Conservation (phyloP, 2,329 filamentous ascomycete genomes). For the Colletotrichum trifolii region DNA sequence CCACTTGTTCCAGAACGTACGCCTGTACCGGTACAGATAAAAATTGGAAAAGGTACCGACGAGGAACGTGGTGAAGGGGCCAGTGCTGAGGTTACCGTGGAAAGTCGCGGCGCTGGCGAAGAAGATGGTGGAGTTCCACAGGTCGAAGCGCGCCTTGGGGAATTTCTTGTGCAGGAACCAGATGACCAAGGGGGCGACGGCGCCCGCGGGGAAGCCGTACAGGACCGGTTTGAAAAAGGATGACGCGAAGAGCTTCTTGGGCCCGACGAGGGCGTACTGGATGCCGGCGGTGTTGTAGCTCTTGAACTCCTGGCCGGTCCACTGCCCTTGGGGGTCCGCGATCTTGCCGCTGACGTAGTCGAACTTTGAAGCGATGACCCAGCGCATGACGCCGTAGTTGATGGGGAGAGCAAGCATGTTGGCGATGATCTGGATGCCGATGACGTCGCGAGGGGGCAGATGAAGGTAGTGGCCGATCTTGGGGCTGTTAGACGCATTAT, state of each 20-base stretch:
- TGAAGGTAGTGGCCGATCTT: slow-evolving; percentile 75
- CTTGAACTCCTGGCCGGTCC: slow-evolving; percentile 67
- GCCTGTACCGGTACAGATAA: slow-evolving; percentile 65
- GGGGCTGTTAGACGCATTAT: slow-evolving; percentile 44
- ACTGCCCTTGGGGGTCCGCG: slow-evolving; percentile 67
- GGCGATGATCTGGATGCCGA: slow-evolving; percentile 56
- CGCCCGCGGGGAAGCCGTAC: slow-evolving; percentile 65
- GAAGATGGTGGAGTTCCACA: slow-evolving; percentile 73
- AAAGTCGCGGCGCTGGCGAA: slow-evolving; percentile 65
- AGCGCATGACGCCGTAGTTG: slow-evolving; percentile 70
- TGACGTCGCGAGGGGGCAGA: slow-evolving; percentile 65
- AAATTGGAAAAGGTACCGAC: slow-evolving; percentile 70
- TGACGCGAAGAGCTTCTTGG: slow-evolving; percentile 55
- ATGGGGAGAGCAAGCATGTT: slow-evolving; percentile 52
- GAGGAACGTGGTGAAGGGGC: slow-evolving; percentile 67
- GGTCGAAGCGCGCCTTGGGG: slow-evolving; percentile 62
- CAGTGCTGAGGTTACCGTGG: slow-evolving; percentile 71
- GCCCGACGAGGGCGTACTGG: slow-evolving; percentile 68
- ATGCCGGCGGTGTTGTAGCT: slow-evolving; percentile 65
- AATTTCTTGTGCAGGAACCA: slow-evolving; percentile 64
- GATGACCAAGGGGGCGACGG: slow-evolving; percentile 56
- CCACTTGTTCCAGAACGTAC: slow-evolving; percentile 68
- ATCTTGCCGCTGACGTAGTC: slow-evolving; percentile 63
- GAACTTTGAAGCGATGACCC: slow-evolving; percentile 67
- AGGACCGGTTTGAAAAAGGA: slow-evolving; percentile 60